Evolutionary conservation across 345 rosid species (phyloP).

Genomic region (Hirschfeldia incana): DNA sequence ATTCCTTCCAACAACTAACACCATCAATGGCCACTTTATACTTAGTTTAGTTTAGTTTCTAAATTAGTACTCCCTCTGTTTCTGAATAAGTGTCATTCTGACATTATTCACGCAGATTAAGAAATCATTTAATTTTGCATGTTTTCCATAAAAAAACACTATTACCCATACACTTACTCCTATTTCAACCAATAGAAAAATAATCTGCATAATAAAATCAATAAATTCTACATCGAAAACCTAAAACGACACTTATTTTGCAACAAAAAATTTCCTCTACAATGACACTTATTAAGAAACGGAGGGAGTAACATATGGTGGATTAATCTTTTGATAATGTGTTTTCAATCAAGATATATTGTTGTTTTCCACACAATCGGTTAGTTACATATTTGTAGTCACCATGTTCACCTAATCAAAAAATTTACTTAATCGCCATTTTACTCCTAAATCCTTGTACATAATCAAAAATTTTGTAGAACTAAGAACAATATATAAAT

Average conservation of each 20-base stretch:
- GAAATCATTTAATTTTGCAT: too few species aligned
- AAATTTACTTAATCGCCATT: not conserved
- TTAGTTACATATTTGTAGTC: not conserved
- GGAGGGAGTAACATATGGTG: not conserved
- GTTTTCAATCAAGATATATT: not conserved
- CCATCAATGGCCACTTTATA: slow-evolving; percentile 32
- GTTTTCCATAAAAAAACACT: too few species aligned
- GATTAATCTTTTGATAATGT: slow-evolving; percentile 7
- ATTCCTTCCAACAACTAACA: slow-evolving; percentile 45
- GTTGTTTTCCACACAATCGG: not conserved
- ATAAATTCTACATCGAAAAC: too few species aligned
- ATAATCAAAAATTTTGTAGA: not conserved
- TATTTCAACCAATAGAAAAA: too few species aligned
- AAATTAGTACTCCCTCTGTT: too few species aligned
- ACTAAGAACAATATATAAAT: not conserved
- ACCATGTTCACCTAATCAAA: not conserved
- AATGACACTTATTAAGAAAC: too few species aligned
- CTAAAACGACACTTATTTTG: too few species aligned
- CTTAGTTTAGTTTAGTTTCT: slow-evolving; percentile 17
- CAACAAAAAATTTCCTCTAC: too few species aligned
- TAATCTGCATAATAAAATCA: too few species aligned
- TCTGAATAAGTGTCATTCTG: too few species aligned
- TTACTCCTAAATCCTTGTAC: not conserved
- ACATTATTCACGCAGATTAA: too few species aligned
- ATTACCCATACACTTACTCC: too few species aligned